A percentile compares a stretch with the other conserved stretches of the same genome.
These are phyloP conservation scores for Gynostemma pentaphyllum DNA, from an alignment of 306 rosid genomes.

Conservation along the genomic window DNA sequence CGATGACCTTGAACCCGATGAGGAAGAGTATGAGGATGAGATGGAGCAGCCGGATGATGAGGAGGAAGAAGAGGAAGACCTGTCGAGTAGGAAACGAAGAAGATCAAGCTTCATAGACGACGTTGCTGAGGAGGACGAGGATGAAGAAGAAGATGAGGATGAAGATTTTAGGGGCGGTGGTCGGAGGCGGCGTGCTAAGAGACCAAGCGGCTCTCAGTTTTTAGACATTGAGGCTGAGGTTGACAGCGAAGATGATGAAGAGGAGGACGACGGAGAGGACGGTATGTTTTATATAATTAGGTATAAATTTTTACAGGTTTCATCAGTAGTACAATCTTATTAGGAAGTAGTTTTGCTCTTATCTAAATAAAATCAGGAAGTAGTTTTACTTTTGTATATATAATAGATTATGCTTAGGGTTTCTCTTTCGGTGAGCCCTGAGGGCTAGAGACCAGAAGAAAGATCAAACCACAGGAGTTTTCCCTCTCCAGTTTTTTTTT, in stretches of 20 bases:
- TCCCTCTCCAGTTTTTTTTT: too few relatives aligned
- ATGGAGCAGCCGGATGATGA: conserved; percentile 50
- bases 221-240: conserved; percentile 73
- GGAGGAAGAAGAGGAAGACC: conserved; percentile 47
- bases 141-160: conserved; percentile 71
- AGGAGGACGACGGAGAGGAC: conserved; percentile 86
- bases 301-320: neutral
- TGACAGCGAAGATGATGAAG: conserved; percentile 77
- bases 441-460: too few relatives aligned
- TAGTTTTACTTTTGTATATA: neutral
- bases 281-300: conserved; percentile 28
- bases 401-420: neutral
- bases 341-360: neutral
- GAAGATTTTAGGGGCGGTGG: conserved; percentile 28
- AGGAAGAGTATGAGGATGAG: conserved; percentile 44
- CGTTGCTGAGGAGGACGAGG: conserved; percentile 19
- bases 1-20: conserved; percentile 58
- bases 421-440: neutral
- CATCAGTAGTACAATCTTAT: neutral
- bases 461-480: too few relatives aligned
- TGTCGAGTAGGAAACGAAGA: conserved; percentile 22
- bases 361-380: too few relatives aligned
- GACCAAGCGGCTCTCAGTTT: conserved; percentile 39
- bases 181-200: conserved; percentile 30
- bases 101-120: conserved; percentile 15